Evolutionary conservation across 768 basidiomycete genomes (phyloP).

Genomic region (Lactarius sp.): DNA sequence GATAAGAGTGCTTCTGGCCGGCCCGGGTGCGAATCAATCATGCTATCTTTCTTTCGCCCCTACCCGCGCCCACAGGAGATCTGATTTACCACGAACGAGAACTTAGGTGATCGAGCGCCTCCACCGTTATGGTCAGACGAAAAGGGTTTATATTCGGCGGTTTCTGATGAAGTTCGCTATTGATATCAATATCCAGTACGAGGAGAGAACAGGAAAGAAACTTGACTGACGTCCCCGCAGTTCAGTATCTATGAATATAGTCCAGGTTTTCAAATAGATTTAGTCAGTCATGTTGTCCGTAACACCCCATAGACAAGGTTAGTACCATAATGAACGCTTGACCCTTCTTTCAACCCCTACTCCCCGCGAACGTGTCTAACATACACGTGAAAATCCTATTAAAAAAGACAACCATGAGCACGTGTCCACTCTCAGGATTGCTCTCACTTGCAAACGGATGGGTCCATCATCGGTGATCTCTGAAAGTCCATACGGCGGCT

Average conservation of each 20-base stretch:
- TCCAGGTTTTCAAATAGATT: not conserved
- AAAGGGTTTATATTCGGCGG: constrained; percentile 75
- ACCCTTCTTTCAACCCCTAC: no score
- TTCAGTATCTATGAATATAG: not conserved
- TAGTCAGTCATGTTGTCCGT: not conserved
- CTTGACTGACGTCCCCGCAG: constrained; percentile 1
- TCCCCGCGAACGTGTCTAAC: no score
- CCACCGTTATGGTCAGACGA: constrained; percentile 77
- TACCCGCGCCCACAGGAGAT: constrained; percentile 80
- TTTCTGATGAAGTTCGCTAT: constrained; percentile 86
- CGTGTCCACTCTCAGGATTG: no score
- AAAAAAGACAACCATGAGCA: no score
- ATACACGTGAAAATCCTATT: no score
- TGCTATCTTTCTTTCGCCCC: constrained; percentile 90
- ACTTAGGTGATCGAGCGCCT: constrained; percentile 81
- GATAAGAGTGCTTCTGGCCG: constrained; percentile 87
- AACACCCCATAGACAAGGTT: not conserved
- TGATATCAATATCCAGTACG: constrained; percentile 71
- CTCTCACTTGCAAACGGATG: no score
- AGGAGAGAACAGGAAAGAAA: constrained; percentile 39
- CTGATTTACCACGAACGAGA: constrained; percentile 63
- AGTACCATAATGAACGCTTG: no score
- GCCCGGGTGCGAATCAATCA: constrained; percentile 88
- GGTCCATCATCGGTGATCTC: no score
- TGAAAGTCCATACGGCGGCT: not conserved